phyloP scores from a whole-genome alignment of 345 rosid genomes.

The Odontarrhena argentea region DNA sequence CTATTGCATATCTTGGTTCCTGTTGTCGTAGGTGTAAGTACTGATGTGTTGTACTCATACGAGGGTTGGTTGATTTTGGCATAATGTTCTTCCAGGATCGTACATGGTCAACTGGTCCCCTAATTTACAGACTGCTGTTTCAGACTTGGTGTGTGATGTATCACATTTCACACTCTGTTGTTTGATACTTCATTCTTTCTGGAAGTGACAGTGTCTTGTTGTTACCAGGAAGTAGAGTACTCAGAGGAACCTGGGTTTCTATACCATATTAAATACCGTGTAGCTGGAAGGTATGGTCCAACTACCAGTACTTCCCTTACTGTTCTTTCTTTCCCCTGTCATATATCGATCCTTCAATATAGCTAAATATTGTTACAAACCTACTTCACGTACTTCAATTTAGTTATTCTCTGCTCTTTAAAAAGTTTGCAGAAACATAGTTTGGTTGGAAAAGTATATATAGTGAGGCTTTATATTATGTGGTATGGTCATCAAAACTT shows the following conservation, averaged over 20 bases:
- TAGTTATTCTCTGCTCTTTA: not conserved
- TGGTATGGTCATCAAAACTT: slow-evolving; percentile 18
- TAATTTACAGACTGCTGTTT: slow-evolving; percentile 95
- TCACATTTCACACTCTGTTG: slow-evolving; percentile 34
- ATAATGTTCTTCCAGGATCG: slow-evolving; percentile 59
- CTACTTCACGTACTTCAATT: not conserved
- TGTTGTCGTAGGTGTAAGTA: slow-evolving; percentile 7
- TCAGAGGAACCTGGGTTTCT: slow-evolving; percentile 90
- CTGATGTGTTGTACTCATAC: slow-evolving; percentile 17
- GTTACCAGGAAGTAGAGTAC: slow-evolving; percentile 90
- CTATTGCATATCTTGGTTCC: slow-evolving; percentile 4
- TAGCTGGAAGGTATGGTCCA: slow-evolving; percentile 79
- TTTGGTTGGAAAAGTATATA: slow-evolving; percentile 1
- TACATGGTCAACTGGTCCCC: slow-evolving; percentile 99
- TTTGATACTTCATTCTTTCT: slow-evolving; percentile 19
- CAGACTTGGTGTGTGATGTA: slow-evolving; percentile 80
- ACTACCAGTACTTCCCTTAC: slow-evolving; percentile 17
- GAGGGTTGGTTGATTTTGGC: slow-evolving; percentile 22
- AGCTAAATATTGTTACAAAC: not conserved
- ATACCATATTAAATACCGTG: slow-evolving; percentile 90
- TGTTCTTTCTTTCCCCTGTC: not conserved
- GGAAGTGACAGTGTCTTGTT: slow-evolving; percentile 30
- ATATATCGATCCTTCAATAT: not conserved
- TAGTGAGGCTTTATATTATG: slow-evolving; percentile 12
- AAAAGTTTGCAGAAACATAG: not conserved